A percentile compares a stretch with the other conserved stretches of the same genome.
phyloP scores from a whole-genome alignment of 495 filamentous ascomycete species.

The Tuber aestivum region DNA sequence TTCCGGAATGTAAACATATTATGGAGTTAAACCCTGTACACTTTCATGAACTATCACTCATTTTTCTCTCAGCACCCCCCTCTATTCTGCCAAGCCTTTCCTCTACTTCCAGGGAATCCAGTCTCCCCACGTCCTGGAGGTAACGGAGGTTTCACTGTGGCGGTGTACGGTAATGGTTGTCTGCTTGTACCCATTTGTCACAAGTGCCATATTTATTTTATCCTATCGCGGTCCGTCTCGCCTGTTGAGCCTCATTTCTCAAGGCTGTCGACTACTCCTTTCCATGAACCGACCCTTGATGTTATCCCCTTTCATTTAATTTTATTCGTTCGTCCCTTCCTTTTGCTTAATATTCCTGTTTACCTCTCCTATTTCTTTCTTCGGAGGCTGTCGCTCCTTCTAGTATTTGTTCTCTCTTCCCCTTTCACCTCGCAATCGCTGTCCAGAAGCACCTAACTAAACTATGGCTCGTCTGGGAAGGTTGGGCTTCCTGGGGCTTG shows the following conservation, averaged over 20 bases:
- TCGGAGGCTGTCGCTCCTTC: slow-evolving; percentile 5
- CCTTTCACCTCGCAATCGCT: background rate
- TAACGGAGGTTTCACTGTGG: too few relatives aligned
- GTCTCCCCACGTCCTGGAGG: too few relatives aligned
- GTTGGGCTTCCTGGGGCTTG: slow-evolving; percentile 82
- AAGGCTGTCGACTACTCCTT: background rate
- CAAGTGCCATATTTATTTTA: background rate
- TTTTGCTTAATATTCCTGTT: background rate
- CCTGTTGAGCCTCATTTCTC: background rate
- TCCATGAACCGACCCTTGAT: background rate
- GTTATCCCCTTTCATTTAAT: background rate
- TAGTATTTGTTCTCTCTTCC: background rate
- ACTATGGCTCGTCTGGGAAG: slow-evolving; percentile 74
- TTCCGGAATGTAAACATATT: too few relatives aligned
- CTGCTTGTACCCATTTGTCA: background rate
- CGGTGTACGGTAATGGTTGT: too few relatives aligned
- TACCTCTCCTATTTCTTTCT: background rate
- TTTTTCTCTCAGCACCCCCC: too few relatives aligned
- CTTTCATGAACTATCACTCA: too few relatives aligned
- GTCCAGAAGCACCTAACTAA: background rate
- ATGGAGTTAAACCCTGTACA: too few relatives aligned
- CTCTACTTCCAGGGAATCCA: too few relatives aligned
- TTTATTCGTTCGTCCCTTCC: background rate
- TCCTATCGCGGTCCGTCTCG: background rate
- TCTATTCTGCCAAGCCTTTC: too few relatives aligned